Evolutionary conservation across 768 basidiomycete genomes (phyloP).

Genomic region (Mycena vulgaris): DNA sequence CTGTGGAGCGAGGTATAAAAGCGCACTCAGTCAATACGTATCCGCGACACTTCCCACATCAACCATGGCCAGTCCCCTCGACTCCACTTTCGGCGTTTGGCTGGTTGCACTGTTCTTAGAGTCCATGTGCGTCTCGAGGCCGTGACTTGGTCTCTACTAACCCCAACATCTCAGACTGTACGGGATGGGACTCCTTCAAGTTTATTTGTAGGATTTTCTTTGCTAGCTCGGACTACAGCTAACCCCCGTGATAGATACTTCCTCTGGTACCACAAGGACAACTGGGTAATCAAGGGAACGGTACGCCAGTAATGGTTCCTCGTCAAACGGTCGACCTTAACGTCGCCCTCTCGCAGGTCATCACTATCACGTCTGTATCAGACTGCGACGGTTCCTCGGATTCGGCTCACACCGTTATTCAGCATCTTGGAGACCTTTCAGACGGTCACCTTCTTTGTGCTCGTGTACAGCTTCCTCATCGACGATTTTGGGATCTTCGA

Average conservation of each 20-base stretch:
- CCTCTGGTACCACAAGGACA: conserved; percentile 9
- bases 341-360: not conserved
- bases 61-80: conserved; percentile 9
- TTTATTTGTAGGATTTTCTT: not conserved
- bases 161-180: not conserved
- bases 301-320: not conserved
- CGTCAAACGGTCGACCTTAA: too few relatives aligned
- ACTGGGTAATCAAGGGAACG: not conserved
- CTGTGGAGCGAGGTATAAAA: too few relatives aligned
- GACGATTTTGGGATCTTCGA: conserved; percentile 1
- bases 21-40: too few relatives aligned
- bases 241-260: not conserved
- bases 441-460: not conserved
- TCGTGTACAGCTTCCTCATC: conserved; percentile 6
- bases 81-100: conserved; percentile 1
- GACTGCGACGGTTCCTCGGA: too few relatives aligned
- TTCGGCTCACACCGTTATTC: not conserved
- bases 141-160: not conserved
- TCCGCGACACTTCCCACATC: too few relatives aligned
- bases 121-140: conserved; percentile 3
- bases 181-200: conserved; percentile 19
- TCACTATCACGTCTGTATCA: not conserved
- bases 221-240: not conserved
- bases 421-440: conserved; percentile 3
- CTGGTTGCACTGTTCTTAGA: not conserved